Evolutionary conservation across 768 basidiomycete genomes (phyloP), one percentile per base, ranked within the genome.

Genomic region (Pleurotus salmoneostramineus): DNA sequence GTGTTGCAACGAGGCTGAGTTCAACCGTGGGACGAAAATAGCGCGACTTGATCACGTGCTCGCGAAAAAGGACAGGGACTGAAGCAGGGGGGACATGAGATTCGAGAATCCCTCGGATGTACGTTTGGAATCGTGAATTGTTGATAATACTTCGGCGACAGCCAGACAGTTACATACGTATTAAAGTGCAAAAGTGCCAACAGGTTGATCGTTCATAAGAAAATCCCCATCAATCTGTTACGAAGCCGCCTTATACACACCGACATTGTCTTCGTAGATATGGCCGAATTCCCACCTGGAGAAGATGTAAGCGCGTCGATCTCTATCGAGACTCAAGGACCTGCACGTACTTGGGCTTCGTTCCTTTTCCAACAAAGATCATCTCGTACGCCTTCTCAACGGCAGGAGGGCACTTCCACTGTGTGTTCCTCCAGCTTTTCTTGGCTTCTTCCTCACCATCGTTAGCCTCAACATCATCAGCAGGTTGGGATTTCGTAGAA

Each of bases 371-470:
- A n/a, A 55, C 52, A 31, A 55, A 55, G 40, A 55, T 32, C 52
- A 55, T 55, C 15, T 55, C 52, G 52, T 55, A 55, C 35, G 43
- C 27, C 52, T 55, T 55, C 52, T 55, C 52, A 5, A 43, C 52
- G 5, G 52, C 52, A 14, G 52, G 52, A 10, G 52, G 52, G 14
- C 52, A 55, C 31, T 55, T 55, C 52, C 52, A 55, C 6, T 55
- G n/a, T 6, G 11, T 11, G 12, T 55, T 55, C 15, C 15, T 55
- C 52, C 52, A 55, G 40, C 15, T 55, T n/a, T n/a, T 55, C 31
- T 42, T 11, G 3, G 40, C 15, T 7, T 55, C 34, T 8, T 55
- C 52, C 10, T 35, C 37, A 11, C 37, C 52, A 14, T 42, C 15
- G 6, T 36, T 36, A 7, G 32, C 40, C 10, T 43, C 21, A 8